Evolutionary conservation across 2,329 filamentous ascomycete genomes (phyloP).

Genomic region (Drechslerella dactyloides): DNA sequence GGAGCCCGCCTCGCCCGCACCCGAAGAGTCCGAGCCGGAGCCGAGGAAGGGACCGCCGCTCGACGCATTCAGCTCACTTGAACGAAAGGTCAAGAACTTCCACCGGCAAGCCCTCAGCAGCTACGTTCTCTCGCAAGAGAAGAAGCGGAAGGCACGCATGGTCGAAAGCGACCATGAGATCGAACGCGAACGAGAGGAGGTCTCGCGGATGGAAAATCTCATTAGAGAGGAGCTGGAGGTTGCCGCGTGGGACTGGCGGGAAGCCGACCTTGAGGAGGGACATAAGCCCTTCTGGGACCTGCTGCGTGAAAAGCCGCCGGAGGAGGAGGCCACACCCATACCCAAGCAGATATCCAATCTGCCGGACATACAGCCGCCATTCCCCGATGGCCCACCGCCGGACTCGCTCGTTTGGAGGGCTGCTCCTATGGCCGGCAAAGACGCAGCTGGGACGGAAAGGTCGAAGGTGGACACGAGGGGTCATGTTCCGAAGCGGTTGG

Average conservation of each 20-base stretch:
- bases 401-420: too few species aligned
- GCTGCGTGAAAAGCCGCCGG: neutral
- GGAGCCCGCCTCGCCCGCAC: neutral
- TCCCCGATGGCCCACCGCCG: neutral
- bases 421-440: too few species aligned
- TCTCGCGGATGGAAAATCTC: neutral
- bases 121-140: neutral
- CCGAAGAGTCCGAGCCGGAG: neutral
- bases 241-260: neutral
- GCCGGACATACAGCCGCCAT: neutral
- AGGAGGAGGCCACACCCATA: neutral
- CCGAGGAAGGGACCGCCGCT: neutral
- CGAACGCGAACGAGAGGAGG: neutral
- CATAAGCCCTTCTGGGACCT: constrained; percentile 1
- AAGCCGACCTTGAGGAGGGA: neutral
- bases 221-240: neutral
- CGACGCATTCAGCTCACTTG: neutral
- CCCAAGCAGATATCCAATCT: neutral
- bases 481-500: too few species aligned
- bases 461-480: too few species aligned
- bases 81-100: neutral
- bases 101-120: neutral
- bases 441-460: too few species aligned
- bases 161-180: neutral
- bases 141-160: neutral